phyloP scores from a whole-genome alignment of 2,329 filamentous ascomycete genomes.

The Ceratocystis huliohia region DNA sequence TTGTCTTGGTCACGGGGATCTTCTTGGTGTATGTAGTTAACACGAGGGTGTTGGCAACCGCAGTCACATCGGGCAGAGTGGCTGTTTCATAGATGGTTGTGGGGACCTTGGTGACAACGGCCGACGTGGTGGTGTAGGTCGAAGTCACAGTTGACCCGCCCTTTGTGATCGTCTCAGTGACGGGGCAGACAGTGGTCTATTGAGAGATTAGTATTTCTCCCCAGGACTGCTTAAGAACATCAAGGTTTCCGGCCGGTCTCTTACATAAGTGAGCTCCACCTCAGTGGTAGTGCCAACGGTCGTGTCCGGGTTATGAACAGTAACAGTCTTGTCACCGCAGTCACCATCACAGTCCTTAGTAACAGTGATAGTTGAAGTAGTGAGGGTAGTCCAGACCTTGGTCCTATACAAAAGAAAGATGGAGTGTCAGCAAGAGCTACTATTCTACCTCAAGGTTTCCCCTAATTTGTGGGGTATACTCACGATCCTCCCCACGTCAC shows the following conservation, averaged over 20 bases:
- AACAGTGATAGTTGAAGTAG: slow-evolving; percentile 16
- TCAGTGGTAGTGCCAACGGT: slow-evolving; percentile 16
- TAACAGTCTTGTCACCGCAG: slow-evolving; percentile 14
- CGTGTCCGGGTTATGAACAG: slow-evolving; percentile 8
- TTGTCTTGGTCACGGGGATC: slow-evolving; percentile 15
- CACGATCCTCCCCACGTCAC: slow-evolving; percentile 23
- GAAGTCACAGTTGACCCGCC: slow-evolving; percentile 16
- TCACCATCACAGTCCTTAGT: slow-evolving; percentile 10
- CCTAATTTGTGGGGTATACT: not conserved
- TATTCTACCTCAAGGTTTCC: not conserved
- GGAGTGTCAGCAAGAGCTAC: not conserved
- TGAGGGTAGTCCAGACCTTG: slow-evolving; percentile 8
- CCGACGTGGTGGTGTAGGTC: slow-evolving; percentile 17
- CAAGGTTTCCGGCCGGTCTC: not conserved
- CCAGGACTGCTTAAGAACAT: not conserved
- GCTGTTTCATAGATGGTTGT: slow-evolving; percentile 14
- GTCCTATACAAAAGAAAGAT: slow-evolving; percentile 4
- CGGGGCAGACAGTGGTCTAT: slow-evolving; percentile 18
- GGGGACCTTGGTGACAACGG: slow-evolving; percentile 11
- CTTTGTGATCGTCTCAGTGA: slow-evolving; percentile 19
- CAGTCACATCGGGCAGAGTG: slow-evolving; percentile 13
- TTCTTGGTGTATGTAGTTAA: slow-evolving; percentile 15
- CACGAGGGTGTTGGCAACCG: not conserved
- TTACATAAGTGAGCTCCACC: slow-evolving; percentile 16
- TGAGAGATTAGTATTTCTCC: slow-evolving; percentile 6